Percentiles rank a stretch among this genome's conserved stretches.
These are phyloP conservation scores for Ogataea neopini DNA, from an alignment of 805 yeast genomes.

Conservation along the genomic window DNA sequence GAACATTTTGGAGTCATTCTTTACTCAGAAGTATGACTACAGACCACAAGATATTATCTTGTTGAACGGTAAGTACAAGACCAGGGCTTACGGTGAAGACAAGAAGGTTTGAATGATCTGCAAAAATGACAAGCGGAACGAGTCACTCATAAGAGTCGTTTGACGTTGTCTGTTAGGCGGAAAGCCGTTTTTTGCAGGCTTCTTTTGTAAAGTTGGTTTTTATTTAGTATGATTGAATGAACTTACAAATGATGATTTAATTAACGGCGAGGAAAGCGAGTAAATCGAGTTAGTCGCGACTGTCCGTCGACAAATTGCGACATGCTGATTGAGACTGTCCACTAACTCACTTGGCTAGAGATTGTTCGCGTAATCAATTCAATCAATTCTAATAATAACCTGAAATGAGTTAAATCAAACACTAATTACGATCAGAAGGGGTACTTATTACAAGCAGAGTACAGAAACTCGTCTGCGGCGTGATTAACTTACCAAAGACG, in stretches of 20 bases:
- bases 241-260: neutral
- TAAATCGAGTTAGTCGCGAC: too few relatives aligned
- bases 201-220: slow-evolving; percentile 1
- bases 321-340: too few relatives aligned
- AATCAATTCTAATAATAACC: slow-evolving; percentile 1
- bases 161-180: too few relatives aligned
- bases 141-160: too few relatives aligned
- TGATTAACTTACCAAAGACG: too few relatives aligned
- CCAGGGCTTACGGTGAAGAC: slow-evolving; percentile 66
- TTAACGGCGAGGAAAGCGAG: neutral
- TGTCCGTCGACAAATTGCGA: too few relatives aligned
- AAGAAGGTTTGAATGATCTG: slow-evolving; percentile 36
- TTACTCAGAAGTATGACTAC: slow-evolving; percentile 63
- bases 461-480: too few relatives aligned
- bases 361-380: too few relatives aligned
- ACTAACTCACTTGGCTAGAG: too few relatives aligned
- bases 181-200: neutral
- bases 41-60: slow-evolving; percentile 76
- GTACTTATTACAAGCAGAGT: neutral
- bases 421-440: too few relatives aligned
- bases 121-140: too few relatives aligned
- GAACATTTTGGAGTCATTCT: slow-evolving; percentile 62
- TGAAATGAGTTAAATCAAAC: too few relatives aligned
- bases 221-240: slow-evolving; percentile 1
- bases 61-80: slow-evolving; percentile 69